These are phyloP conservation scores for Ceratobasidium sp. DNA, from an alignment of 1,284 basidiomycete genomes.

Conservation along the genomic window DNA sequence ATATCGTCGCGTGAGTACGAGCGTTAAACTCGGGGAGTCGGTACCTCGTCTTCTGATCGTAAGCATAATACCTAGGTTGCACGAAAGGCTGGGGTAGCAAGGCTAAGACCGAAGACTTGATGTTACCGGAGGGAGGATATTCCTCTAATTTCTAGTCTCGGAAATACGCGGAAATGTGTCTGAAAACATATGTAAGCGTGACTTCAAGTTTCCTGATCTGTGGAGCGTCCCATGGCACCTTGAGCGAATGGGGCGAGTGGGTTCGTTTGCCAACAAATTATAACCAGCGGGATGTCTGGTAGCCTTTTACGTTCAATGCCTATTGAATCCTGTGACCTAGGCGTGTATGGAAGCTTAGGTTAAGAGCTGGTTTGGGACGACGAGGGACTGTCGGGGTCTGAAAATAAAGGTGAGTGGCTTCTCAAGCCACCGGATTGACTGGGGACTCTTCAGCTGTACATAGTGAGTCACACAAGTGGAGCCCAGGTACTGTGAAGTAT, in stretches of 20 bases:
- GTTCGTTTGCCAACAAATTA: neutral
- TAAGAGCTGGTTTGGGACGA: neutral
- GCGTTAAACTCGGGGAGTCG: neutral
- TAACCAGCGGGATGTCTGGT: too few species aligned
- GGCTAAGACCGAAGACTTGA: neutral
- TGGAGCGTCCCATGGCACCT: neutral
- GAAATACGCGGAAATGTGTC: neutral
- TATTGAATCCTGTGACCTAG: neutral
- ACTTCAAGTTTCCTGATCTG: too few species aligned
- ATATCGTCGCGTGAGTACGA: neutral
- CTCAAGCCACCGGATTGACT: too few species aligned
- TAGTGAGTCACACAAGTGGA: too few species aligned
- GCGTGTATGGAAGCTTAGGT: neutral
- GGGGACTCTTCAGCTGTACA: too few species aligned
- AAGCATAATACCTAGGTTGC: neutral
- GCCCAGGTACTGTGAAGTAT: too few species aligned
- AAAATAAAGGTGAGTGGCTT: too few species aligned
- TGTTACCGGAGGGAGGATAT: neutral
- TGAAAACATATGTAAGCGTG: too few species aligned
- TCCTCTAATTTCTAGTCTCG: neutral
- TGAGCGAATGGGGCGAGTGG: neutral
- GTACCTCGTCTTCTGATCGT: neutral
- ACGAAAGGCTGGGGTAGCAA: neutral
- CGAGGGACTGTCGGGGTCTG: neutral
- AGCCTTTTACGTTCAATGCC: too few species aligned